phyloP scores from a whole-genome alignment of 768 basidiomycete genomes.

The Rhodotorula sphaerocarpa region DNA sequence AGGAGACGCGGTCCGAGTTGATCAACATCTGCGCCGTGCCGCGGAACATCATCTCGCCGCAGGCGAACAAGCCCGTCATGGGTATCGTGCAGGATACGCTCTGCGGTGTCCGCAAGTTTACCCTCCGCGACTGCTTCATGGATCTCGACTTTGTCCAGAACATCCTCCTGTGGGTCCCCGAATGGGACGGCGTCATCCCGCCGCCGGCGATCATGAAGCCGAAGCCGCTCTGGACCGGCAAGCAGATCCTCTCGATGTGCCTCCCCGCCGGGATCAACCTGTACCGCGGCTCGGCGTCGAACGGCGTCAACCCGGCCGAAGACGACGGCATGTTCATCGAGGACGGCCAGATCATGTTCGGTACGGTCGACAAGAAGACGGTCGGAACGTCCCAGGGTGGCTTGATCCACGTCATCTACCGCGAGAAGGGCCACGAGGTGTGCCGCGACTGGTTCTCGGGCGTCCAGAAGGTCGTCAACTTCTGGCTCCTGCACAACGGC shows the following conservation, averaged over 20 bases:
- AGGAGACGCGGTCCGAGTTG: constrained; percentile 96
- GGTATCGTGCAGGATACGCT: constrained; percentile 98
- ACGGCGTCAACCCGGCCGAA: constrained; percentile 64
- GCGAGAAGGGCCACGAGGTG: constrained; percentile 90
- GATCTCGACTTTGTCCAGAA: constrained; percentile 96
- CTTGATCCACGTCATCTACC: constrained; percentile 90
- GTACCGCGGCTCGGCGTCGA: constrained; percentile 41
- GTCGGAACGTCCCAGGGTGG: constrained; percentile 87
- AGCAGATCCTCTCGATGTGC: constrained; percentile 83
- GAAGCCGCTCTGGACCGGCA: constrained; percentile 94
- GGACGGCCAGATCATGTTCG: constrained; percentile 90
- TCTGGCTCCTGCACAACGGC: constrained; percentile 96
- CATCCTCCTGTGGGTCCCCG: constrained; percentile 93
- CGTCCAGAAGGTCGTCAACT: constrained; percentile 91
- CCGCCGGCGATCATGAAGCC: constrained; percentile 92
- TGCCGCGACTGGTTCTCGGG: constrained; percentile 85
- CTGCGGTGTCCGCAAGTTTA: constrained; percentile 94
- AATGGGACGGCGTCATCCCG: constrained; percentile 90
- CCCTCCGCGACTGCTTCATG: constrained; percentile 85
- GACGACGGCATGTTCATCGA: constrained; percentile 95
- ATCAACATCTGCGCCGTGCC: constrained; percentile 98
- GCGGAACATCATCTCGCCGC: constrained; percentile 94
- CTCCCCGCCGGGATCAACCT: constrained; percentile 91
- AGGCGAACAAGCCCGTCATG: constrained; percentile 96
- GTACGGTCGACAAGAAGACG: constrained; percentile 97